Evolutionary conservation across 495 filamentous ascomycete species (phyloP).

Genomic region (Glutinoglossum americanum): DNA sequence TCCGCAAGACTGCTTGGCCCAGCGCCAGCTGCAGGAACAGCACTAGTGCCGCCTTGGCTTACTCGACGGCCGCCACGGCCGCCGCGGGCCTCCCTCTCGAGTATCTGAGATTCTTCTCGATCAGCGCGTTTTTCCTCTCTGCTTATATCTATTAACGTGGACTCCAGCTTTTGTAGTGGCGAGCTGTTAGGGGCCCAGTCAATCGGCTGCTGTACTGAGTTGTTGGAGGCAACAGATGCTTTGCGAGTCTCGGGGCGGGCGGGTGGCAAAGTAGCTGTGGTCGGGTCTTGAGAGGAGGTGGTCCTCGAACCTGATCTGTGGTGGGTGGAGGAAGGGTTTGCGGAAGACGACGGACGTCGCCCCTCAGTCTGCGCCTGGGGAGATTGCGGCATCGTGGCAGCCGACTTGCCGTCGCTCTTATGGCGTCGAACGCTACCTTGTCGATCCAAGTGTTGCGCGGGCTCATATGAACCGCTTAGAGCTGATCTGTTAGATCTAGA

Average conservation of each 20-base stretch:
- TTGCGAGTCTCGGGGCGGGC: neutral
- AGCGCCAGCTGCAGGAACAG: neutral
- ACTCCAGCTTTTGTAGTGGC: slow-evolving; percentile 78
- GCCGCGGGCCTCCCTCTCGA: slow-evolving; percentile 27
- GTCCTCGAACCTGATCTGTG: neutral
- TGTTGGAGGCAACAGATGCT: neutral
- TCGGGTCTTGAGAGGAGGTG: neutral
- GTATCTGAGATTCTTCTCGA: slow-evolving; percentile 55
- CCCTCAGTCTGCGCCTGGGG: neutral
- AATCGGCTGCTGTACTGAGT: slow-evolving; percentile 10
- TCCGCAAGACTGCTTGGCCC: slow-evolving; percentile 13
- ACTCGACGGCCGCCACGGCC: slow-evolving; percentile 11
- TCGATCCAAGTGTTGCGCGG: neutral
- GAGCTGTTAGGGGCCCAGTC: slow-evolving; percentile 58
- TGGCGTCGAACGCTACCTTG: neutral
- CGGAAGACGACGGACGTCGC: neutral
- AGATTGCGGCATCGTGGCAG: neutral
- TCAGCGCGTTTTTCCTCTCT: slow-evolving; percentile 77
- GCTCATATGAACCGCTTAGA: neutral
- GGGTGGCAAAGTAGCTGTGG: neutral
- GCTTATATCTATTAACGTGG: slow-evolving; percentile 66
- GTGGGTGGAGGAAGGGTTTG: neutral
- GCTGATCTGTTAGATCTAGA: neutral
- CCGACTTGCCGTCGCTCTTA: neutral
- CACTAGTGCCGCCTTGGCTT: neutral